Conservation (phyloP, 768 basidiomycete species). For the Hysterangium stoloniferum region DNA sequence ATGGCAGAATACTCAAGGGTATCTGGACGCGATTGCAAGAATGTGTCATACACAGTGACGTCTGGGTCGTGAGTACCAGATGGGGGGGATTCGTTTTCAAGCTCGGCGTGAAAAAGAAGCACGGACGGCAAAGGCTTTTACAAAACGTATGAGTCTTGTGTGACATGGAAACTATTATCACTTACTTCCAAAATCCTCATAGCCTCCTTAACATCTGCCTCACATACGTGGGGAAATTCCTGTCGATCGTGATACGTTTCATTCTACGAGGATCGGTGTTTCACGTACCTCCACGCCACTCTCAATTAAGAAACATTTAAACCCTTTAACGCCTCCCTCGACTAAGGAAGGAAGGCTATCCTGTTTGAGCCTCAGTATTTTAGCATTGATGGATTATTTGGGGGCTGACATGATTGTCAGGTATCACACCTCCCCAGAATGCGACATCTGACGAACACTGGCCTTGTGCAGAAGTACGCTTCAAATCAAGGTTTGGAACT, state of each 20-base stretch:
- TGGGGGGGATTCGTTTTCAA: constrained; percentile 35
- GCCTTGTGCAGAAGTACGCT: constrained; percentile 60
- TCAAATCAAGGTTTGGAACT: constrained; percentile 60
- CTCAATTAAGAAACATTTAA: constrained; percentile 95
- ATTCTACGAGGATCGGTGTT: neutral
- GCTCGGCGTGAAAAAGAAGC: constrained; percentile 90
- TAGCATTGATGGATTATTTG: neutral
- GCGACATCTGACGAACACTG: constrained; percentile 79
- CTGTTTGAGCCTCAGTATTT: constrained; percentile 28
- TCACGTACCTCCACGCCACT: constrained; percentile 85
- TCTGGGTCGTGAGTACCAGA: constrained; percentile 24
- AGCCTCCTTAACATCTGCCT: constrained; percentile 55
- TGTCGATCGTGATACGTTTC: constrained; percentile 23
- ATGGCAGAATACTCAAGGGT: constrained; percentile 78
- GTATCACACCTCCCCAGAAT: constrained; percentile 95
- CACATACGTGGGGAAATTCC: constrained; percentile 90
- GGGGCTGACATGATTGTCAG: constrained; percentile 67
- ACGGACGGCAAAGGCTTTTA: constrained; percentile 37
- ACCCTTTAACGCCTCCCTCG: constrained; percentile 79
- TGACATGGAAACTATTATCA: neutral
- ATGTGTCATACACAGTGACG: constrained; percentile 64
- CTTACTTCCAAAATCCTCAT: constrained; percentile 71
- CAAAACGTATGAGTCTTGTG: neutral
- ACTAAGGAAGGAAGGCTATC: constrained; percentile 68
- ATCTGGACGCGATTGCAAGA: constrained; percentile 78